Evolutionary conservation across 2,329 filamentous ascomycete species (phyloP), one percentile per base, ranked within the genome.

Genomic region (Aspergillus sp.): DNA sequence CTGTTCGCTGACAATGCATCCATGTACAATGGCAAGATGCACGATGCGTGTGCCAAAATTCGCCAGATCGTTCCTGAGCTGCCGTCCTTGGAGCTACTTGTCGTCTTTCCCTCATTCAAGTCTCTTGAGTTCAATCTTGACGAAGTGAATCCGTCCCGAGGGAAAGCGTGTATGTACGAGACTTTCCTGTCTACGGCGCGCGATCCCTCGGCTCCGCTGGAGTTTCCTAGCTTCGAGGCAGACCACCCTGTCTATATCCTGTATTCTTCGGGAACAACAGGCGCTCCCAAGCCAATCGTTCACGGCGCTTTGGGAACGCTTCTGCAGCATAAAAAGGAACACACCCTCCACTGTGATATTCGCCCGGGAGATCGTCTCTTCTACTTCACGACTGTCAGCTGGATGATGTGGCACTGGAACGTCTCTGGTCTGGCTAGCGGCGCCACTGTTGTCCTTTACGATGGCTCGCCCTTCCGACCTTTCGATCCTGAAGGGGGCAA

Each of bases 331-430:
- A 96, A 96, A 63, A 98, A 98, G 57, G 91, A 96, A 56, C 88
- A 93, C 53, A 72, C 81, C 29, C 69, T 96, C 3, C 89, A 96
- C 55, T 84, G 82, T 55, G 86, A 86, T 14, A 77, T 98, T 42
- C 69, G 72, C 6, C 72, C 80, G 0, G 66, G 69, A 2, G 84
- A 86, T 26, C 74, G 80, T 13, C 71, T 95, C 52, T 83, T 95
- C 58, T 95, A 95, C 65, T 95, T 88, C 64, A 94, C 86, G 1
- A 95, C 88, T 3, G 86, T 82, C 8, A 93, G 86, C 0, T 95
- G 88, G 91, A 96, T 98, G 88, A 96, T 96, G 89, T 95, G 88
- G 86, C 89, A 96, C 57, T 96, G 89, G 88, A 79, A 88, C 25
- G 74, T 95, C 13, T 89, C 85, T 1, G 85, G 80, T 4, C 75